Evolutionary conservation across 2,329 filamentous ascomycete species (phyloP).

Genomic region (Ophiocordyceps australis): DNA sequence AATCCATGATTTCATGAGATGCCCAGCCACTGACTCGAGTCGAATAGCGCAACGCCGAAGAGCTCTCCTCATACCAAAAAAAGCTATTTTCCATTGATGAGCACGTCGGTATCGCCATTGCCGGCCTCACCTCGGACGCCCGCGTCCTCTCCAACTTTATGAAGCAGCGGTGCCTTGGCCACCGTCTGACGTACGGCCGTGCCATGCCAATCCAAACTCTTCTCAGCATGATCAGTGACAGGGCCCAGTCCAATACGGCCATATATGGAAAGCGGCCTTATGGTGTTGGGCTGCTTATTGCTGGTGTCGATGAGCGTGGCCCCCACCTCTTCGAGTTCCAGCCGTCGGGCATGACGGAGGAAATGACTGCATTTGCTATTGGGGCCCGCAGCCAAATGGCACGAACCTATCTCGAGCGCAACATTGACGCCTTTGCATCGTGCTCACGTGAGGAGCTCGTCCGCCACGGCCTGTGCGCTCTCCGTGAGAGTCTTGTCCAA

Average conservation of each 20-base stretch:
- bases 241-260: constrained; percentile 95
- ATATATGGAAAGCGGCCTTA: constrained; percentile 94
- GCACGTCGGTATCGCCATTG: constrained; percentile 88
- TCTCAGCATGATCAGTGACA: constrained; percentile 82
- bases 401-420: constrained; percentile 85
- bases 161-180: constrained; percentile 96
- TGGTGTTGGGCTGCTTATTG: constrained; percentile 81
- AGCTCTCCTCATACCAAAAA: constrained; percentile 98
- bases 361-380: constrained; percentile 94
- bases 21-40: not conserved
- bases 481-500: constrained; percentile 92
- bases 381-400: constrained; percentile 96
- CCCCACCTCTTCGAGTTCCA: constrained; percentile 98
- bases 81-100: constrained; percentile 96
- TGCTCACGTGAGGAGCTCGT: constrained; percentile 73
- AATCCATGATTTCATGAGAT: not conserved
- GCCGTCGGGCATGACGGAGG: constrained; percentile 85
- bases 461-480: constrained; percentile 70
- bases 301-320: constrained; percentile 83
- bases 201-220: constrained; percentile 81
- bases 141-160: constrained; percentile 99
- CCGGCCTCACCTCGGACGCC: constrained; percentile 90
- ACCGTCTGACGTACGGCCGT: constrained; percentile 89
- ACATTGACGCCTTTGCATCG: constrained; percentile 66
- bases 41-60: constrained; percentile 83